phyloP scores from a whole-genome alignment of 1,139 yeast genomes.

The Lodderomyces theae region DNA sequence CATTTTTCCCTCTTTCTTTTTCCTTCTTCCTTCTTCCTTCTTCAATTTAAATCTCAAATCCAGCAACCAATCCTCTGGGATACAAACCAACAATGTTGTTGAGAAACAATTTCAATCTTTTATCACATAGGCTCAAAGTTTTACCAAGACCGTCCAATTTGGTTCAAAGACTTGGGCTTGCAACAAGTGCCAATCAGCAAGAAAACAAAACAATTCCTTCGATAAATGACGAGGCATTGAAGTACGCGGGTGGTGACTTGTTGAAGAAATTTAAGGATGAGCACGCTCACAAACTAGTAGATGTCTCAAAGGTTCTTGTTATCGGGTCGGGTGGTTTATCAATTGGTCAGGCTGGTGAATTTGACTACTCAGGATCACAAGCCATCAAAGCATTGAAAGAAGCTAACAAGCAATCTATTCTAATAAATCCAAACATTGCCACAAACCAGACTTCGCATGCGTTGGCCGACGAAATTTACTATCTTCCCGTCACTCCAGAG shows the following conservation, averaged over 20 bases:
- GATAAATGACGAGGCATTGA: constrained; percentile 9
- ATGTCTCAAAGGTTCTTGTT: constrained; percentile 83
- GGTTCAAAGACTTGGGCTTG: neutral
- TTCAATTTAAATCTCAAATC: neutral
- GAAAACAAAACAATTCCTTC: neutral
- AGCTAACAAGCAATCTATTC: constrained; percentile 78
- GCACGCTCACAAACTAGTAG: constrained; percentile 66
- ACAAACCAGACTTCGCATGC: constrained; percentile 97
- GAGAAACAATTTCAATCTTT: neutral
- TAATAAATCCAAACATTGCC: constrained; percentile 96
- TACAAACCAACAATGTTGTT: neutral
- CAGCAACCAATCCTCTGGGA: neutral
- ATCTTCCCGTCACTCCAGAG: constrained; percentile 94
- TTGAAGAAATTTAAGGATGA: constrained; percentile 36
- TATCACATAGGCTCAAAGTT: neutral
- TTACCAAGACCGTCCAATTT: neutral
- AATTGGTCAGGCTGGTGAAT: constrained; percentile 99
- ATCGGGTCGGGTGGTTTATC: constrained; percentile 98
- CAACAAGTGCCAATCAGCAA: neutral
- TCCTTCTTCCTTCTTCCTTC: neutral
- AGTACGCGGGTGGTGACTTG: constrained; percentile 41
- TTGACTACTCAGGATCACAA: constrained; percentile 96
- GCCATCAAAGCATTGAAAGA: constrained; percentile 95
- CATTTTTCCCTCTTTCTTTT: constrained; percentile 3
- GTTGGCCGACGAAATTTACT: constrained; percentile 92